These are phyloP conservation scores for Skeletonema menzelii DNA, from an alignment of 108 stramenopile genomes.

Conservation along the genomic window DNA sequence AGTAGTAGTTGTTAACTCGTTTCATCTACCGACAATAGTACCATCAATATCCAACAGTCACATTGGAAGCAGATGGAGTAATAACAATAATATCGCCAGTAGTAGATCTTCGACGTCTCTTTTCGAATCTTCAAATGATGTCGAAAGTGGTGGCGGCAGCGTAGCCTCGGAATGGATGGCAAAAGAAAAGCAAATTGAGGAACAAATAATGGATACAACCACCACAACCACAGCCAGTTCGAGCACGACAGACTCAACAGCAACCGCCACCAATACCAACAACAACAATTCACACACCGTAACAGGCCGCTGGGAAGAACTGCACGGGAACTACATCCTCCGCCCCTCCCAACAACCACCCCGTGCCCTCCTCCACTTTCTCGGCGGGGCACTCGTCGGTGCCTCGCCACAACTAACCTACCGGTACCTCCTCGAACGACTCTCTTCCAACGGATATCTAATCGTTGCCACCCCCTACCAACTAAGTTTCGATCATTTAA, in stretches of 20 bases:
- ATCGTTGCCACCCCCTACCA: slow-evolving; percentile 93
- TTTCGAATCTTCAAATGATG: neutral
- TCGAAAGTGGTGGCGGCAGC: neutral
- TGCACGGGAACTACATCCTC: slow-evolving; percentile 83
- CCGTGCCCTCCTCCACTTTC: slow-evolving; percentile 79
- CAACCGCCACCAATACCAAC: neutral
- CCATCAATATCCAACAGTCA: neutral
- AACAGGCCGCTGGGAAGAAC: slow-evolving; percentile 59
- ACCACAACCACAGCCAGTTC: neutral
- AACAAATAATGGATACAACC: slow-evolving; percentile 36
- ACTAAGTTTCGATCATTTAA: slow-evolving; percentile 90
- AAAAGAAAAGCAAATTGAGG: slow-evolving; percentile 44
- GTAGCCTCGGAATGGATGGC: slow-evolving; percentile 44
- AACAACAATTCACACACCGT: neutral
- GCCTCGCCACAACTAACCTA: slow-evolving; percentile 90
- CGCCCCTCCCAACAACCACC: slow-evolving; percentile 40
- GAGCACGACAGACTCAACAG: neutral
- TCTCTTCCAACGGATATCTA: slow-evolving; percentile 83
- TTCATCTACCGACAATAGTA: neutral
- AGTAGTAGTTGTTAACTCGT: neutral
- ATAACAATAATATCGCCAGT: neutral
- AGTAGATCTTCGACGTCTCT: neutral
- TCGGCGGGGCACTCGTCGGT: slow-evolving; percentile 91
- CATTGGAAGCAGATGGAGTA: neutral
- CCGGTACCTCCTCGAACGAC: slow-evolving; percentile 79